phyloP scores from a whole-genome alignment of 2,329 filamentous ascomycete species.

The Dactylonectria estremocensis region DNA sequence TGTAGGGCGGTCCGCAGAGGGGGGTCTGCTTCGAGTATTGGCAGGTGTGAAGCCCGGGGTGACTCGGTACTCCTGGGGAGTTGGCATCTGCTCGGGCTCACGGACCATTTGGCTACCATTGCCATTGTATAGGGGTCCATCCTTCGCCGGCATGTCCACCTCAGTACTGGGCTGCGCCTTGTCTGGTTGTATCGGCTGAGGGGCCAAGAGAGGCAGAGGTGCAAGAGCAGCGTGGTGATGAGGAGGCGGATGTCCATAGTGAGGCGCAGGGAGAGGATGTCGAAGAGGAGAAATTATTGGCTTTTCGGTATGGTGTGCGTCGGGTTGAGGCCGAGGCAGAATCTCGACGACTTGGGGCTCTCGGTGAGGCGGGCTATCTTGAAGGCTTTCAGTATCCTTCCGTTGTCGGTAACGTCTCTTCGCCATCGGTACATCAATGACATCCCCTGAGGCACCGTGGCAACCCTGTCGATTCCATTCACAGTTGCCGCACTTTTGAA shows the following conservation, averaged over 20 bases:
- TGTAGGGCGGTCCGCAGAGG: constrained; percentile 50
- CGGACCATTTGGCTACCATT: constrained; percentile 34
- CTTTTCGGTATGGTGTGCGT: constrained; percentile 9
- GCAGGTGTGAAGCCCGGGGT: constrained; percentile 52
- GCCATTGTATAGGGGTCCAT: constrained; percentile 29
- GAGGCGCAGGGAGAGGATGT: background rate
- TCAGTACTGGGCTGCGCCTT: constrained; percentile 42
- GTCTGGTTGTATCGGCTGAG: constrained; percentile 31
- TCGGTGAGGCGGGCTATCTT: constrained; percentile 15
- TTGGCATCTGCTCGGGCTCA: constrained; percentile 48
- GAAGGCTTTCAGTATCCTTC: constrained; percentile 19
- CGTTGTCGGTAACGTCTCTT: constrained; percentile 36
- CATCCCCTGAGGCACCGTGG: constrained; percentile 49
- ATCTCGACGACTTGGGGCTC: constrained; percentile 30
- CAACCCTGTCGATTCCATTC: constrained; percentile 63
- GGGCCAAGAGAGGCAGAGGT: constrained; percentile 16
- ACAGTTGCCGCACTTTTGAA: constrained; percentile 66
- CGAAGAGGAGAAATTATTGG: too few species aligned
- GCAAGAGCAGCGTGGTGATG: constrained; percentile 2
- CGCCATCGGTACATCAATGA: constrained; percentile 38
- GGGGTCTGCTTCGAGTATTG: constrained; percentile 48
- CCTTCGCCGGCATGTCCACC: constrained; percentile 36
- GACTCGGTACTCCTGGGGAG: constrained; percentile 46
- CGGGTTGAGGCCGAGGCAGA: constrained; percentile 27
- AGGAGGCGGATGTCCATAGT: background rate